Evolutionary conservation across 2,329 filamentous ascomycete genomes (phyloP), one percentile per base, ranked within the genome.

Genomic region (Tolypocladium guangdongense): DNA sequence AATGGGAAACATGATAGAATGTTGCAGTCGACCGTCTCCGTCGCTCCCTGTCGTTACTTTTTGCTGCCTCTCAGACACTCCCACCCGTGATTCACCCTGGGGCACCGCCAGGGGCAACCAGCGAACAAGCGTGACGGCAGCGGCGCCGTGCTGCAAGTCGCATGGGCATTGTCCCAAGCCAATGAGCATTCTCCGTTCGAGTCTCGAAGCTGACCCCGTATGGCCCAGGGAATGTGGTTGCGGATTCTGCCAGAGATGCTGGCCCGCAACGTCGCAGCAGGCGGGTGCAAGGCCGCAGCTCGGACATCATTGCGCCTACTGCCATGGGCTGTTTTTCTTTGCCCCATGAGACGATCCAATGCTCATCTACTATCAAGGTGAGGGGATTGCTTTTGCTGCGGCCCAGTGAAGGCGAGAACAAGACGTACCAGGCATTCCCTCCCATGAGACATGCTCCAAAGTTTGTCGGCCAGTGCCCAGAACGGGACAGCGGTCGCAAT

Each of bases 31-130:
- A 18, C 36, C 38, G 46, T 41, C 22, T 46, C 41, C 35, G 47
- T 35, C 50, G 30, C 39, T 52, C 50, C 14, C 37, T 51, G 30
- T 52, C 35, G 52, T 57, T 58, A 39, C 58, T 58, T 60, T 58
- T 58, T 57, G 52, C 32, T 33, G 30, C 49, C 52, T 52, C 54
- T 36, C 51, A 56, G 52, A 59, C 57, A 56, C 24, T 35, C 27
- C 46, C 43, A 24, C 51, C 39, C 46, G 37, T 57, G 57, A 55
- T 57, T 52, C 53, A 56, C 52, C 38, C 38, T 56, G n/a, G 14
- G 36, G 27, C 43, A 47, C n/a, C 14, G 46, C 50, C 46, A 54
- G 39, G 49, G 53, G 52, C 32, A n/a, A 27, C 38, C 38, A 24
- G 52, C 37, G 32, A 48, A 24, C 36, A 39, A 35, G 36, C 37